Base-by-base conservation (phyloP, 345 rosid genomes). In the Gossypium longicalyx region DNA sequence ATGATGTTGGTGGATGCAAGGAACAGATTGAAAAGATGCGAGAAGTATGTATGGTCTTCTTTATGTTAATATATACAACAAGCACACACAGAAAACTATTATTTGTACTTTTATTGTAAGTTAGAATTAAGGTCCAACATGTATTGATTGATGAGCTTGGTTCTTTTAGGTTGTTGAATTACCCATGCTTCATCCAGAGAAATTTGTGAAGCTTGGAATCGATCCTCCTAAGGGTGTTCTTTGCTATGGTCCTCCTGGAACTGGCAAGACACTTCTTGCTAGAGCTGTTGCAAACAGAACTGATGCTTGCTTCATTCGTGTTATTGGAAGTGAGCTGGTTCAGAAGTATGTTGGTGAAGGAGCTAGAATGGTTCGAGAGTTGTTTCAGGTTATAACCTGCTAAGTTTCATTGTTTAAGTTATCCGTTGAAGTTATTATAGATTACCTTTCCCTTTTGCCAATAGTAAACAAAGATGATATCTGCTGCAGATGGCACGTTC, bases 181-280 rank as follows among this genome's bases (percentile, higher is more conserved):
- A 57, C 99, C 99, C 2, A 92, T 95, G 99, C 98, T 95, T 87
- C 99, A 95, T 65, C 99, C 99, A 7, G 99, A 95, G 88, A 95
- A 93, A 82, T 95, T 95, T 79, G 98, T 95, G 68, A 91, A 95
- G 87, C 98, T 95, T 67, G 99, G 99, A 75, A 95, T 95, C 47
- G 99, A 95, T 82, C 99, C 99, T 74, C 99, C 99, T 7, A 93
- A 95, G 81, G 99, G 99, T 74, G 99, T 95, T 77, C 93, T 95
- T 53, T 95, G 98, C 81, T 95, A 95, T 22, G 99, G 98, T 51
- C 98, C 98, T 67, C 98, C 98, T 62, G 98, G 98, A 71, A 94
- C 98, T 0, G 98, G 98, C 6, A 94, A 92, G 83, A 94, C 98
- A 34, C 90, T 94, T 12, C 72, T 94, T 77, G 97, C 98, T 7